Evolutionary conservation across 2,329 filamentous ascomycete genomes (phyloP).

Genomic region (Sporothrix humicola): DNA sequence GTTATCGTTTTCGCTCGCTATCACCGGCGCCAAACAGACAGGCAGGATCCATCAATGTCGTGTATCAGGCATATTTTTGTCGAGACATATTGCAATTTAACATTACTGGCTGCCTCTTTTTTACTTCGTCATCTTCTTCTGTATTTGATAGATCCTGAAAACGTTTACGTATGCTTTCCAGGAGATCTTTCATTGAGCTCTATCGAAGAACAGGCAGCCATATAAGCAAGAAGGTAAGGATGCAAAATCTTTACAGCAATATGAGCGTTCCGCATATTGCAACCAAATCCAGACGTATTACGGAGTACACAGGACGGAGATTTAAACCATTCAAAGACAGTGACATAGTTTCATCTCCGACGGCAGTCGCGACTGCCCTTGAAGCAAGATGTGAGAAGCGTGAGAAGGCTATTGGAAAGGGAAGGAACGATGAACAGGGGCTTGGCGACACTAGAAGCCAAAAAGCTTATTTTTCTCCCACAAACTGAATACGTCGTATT

Average conservation of each 20-base stretch:
- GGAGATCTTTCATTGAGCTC: neutral
- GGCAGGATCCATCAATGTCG: neutral
- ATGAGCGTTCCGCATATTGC: neutral
- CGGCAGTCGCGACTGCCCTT: neutral
- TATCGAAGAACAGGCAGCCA: neutral
- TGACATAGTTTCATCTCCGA: neutral
- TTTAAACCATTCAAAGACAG: neutral
- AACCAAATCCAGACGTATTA: neutral
- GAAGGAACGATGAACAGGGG: neutral
- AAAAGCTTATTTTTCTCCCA: neutral
- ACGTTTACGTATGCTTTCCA: neutral
- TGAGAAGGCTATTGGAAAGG: neutral
- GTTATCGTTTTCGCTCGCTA: conserved; percentile 19
- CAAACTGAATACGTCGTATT: neutral
- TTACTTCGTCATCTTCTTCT: neutral
- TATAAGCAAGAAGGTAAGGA: neutral
- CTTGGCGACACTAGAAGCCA: neutral
- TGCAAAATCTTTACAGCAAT: neutral
- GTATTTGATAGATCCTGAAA: neutral
- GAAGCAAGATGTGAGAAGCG: neutral
- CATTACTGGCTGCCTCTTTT: neutral
- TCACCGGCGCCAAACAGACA: neutral
- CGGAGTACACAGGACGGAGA: too few relatives aligned
- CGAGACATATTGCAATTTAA: neutral
- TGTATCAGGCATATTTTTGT: neutral